Evolutionary conservation across 306 rosid genomes (phyloP), one percentile per base, ranked within the genome.

Genomic region (Corylus americana): DNA sequence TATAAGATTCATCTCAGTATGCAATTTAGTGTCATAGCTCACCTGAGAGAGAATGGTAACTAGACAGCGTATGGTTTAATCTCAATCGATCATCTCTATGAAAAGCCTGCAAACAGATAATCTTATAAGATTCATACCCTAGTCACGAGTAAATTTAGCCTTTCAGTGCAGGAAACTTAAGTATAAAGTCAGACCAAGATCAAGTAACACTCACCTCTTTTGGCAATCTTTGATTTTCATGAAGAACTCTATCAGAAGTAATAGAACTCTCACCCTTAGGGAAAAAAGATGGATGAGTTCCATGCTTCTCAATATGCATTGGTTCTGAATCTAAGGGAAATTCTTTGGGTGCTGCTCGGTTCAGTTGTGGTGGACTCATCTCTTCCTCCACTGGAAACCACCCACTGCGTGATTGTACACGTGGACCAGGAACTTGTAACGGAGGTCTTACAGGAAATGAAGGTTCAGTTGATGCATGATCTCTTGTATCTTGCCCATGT

Each of bases 401-500:
- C 45, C 87, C 92, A 75, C 88, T 90, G 5, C 77, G 94, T 17
- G 92, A 77, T 74, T 90, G 94, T 44, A 74, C 88, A 20, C 72
- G 87, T 8, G 95, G 92, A 51, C 82, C 87, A 47, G 98, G 72
- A 77, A 84, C 96, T 83, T 78, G 97, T 22, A 86, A 42, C 25
- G 93, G 90, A 50, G 86, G 91, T 76, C 92, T 89, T 17, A 79
- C 77, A n/a, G 96, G 85, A 87, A 91, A 89, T 20, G 96, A 80
- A 72, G 99, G 92, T 68, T 93, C 99, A 69, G 88, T 75, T 39
- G 96, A 77, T 47, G 82, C 55, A 51, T 79, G 82, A 59, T 95
- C 99, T 80, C 99, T 91, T 49, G 83, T 89, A 88, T 96, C 99
- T 88, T 93, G 98, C 72, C 99, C 99, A 81, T 96, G 99, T 86